Conservation (phyloP, 768 basidiomycete genomes). For the Hydnomerulius pinastri region DNA sequence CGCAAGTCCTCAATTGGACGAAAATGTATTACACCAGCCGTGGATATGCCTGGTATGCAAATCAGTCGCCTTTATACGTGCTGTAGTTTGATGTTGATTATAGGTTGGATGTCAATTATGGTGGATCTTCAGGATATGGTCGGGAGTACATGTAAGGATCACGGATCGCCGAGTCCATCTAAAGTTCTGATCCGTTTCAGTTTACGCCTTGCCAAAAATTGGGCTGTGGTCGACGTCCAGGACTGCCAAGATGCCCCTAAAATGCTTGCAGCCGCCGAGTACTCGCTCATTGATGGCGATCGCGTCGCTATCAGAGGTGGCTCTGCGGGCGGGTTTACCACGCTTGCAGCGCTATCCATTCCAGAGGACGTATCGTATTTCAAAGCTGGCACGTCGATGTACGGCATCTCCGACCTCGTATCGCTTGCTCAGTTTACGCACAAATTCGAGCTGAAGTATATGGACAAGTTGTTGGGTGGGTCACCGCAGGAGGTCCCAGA, state of each 20-base stretch:
- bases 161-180: background rate
- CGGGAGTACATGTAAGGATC: constrained; percentile 54
- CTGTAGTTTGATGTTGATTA: background rate
- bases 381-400: constrained; percentile 67
- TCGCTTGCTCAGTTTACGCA: constrained; percentile 64
- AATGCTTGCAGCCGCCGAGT: constrained; percentile 45
- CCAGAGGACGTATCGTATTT: constrained; percentile 43
- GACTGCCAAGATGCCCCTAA: constrained; percentile 62
- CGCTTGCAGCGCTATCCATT: constrained; percentile 48
- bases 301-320: constrained; percentile 72
- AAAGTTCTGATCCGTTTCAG: constrained; percentile 22
- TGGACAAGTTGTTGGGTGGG: constrained; percentile 66
- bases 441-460: constrained; percentile 67
- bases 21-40: constrained; percentile 69
- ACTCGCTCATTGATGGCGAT: constrained; percentile 60
- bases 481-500: constrained; percentile 52
- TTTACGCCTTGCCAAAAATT: constrained; percentile 56
- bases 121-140: constrained; percentile 76
- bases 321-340: constrained; percentile 75
- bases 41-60: constrained; percentile 68
- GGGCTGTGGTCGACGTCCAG: constrained; percentile 75
- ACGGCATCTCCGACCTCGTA: constrained; percentile 66
- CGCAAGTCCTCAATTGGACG: constrained; percentile 52
- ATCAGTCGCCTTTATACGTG: background rate
- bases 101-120: constrained; percentile 76